A percentile compares a stretch with the other conserved stretches of the same genome.
These are phyloP conservation scores for Sisymbrium altissimum DNA, from an alignment of 345 rosid species.

Conservation along the genomic window DNA sequence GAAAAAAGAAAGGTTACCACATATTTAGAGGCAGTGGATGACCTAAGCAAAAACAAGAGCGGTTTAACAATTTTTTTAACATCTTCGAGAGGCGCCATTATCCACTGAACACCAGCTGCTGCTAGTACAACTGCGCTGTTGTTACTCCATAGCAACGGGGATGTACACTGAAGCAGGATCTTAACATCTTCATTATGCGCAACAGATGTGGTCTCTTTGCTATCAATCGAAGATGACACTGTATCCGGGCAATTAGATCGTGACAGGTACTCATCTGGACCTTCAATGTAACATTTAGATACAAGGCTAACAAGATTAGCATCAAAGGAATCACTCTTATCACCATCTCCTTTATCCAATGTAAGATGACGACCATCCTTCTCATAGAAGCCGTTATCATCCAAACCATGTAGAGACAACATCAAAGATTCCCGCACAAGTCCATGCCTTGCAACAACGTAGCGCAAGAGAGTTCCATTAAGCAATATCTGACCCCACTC, in stretches of 20 bases:
- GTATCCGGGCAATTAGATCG: slow-evolving; percentile 46
- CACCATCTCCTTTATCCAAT: slow-evolving; percentile 37
- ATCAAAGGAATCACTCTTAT: slow-evolving; percentile 31
- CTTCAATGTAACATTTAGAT: slow-evolving; percentile 79
- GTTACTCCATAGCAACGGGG: slow-evolving; percentile 89
- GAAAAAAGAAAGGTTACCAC: slow-evolving; percentile 52
- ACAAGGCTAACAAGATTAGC: slow-evolving; percentile 38
- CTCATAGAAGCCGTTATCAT: slow-evolving; percentile 38
- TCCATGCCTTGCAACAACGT: slow-evolving; percentile 79
- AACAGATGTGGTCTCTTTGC: slow-evolving; percentile 54
- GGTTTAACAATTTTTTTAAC: slow-evolving; percentile 81
- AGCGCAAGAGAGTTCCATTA: slow-evolving; percentile 72
- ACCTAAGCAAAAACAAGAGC: slow-evolving; percentile 78
- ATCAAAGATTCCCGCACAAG: slow-evolving; percentile 87
- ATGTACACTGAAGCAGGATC: slow-evolving; percentile 81
- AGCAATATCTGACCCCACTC: slow-evolving; percentile 97
- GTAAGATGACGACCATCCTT: slow-evolving; percentile 41
- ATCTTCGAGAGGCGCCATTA: slow-evolving; percentile 81
- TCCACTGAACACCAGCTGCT: slow-evolving; percentile 94
- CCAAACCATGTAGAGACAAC: slow-evolving; percentile 52
- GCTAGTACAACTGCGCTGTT: slow-evolving; percentile 94
- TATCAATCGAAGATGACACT: slow-evolving; percentile 38
- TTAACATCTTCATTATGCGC: slow-evolving; percentile 68
- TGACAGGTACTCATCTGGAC: slow-evolving; percentile 84
- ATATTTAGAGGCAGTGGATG: slow-evolving; percentile 81